Evolutionary conservation across 2,329 filamentous ascomycete genomes (phyloP).

Genomic region (Neopestalotiopsis clavispora): DNA sequence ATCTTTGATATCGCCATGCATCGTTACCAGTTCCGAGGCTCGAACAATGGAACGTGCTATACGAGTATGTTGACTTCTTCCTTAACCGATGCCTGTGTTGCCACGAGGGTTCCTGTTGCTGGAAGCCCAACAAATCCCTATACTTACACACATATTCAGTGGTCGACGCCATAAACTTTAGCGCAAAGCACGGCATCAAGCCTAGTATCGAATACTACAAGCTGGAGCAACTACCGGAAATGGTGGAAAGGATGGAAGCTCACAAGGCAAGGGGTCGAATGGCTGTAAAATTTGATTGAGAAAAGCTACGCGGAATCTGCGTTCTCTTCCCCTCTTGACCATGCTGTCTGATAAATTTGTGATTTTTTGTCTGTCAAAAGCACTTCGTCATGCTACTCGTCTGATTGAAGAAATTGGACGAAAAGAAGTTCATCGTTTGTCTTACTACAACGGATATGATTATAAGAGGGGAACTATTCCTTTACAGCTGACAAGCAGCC

Average conservation of each 20-base stretch:
- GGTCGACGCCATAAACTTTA: slow-evolving; percentile 6
- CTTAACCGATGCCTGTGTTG: not conserved
- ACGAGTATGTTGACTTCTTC: not conserved
- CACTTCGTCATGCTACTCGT: no score
- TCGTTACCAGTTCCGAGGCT: not conserved
- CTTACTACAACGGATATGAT: no score
- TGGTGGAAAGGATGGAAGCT: slow-evolving; percentile 4
- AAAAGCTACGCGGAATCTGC: not conserved
- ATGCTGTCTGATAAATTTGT: no score
- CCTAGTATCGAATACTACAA: not conserved
- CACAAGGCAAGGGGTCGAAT: slow-evolving; percentile 9
- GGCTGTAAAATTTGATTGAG: slow-evolving; percentile 3
- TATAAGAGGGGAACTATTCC: no score
- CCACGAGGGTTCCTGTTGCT: not conserved
- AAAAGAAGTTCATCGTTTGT: no score
- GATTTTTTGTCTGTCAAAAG: no score
- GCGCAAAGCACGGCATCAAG: slow-evolving; percentile 12
- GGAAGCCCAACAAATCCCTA: not conserved
- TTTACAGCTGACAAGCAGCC: no score
- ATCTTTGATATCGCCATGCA: slow-evolving; percentile 6
- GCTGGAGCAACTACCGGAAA: slow-evolving; percentile 12
- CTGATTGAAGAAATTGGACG: no score
- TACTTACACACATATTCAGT: not conserved
- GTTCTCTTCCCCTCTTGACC: no score
- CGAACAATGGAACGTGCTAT: slow-evolving; percentile 12